Conservation (phyloP, 371 early-diverging fungal genomes). For the Massospora cicadina region DNA sequence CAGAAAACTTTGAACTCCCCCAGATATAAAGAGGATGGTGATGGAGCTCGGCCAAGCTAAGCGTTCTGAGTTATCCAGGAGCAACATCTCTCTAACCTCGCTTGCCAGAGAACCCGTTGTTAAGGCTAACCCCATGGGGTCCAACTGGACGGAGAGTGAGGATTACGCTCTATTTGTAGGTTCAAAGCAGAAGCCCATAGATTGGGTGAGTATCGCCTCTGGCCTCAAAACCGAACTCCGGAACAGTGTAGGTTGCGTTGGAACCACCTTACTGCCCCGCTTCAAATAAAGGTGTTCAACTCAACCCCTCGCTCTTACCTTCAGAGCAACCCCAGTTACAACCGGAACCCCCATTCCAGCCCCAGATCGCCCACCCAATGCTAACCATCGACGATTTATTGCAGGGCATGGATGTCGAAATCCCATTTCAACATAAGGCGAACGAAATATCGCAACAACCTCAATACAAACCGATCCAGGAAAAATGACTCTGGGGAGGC, state of each 20-base stretch:
- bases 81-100: background rate
- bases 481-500: no score
- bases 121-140: background rate
- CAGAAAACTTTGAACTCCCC: background rate
- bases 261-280: background rate
- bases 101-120: background rate
- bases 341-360: no score
- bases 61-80: background rate
- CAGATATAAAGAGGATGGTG: background rate
- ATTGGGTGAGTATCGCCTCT: background rate
- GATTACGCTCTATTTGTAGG: background rate
- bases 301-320: no score
- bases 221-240: background rate
- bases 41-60: slow-evolving; percentile 2
- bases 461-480: no score
- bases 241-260: slow-evolving; percentile 1
- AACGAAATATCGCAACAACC: no score
- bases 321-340: no score
- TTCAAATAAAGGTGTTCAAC: background rate
- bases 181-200: background rate
- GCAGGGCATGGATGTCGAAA: no score
- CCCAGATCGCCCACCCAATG: no score
- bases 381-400: no score
- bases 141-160: background rate
- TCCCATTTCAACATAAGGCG: no score